Evolutionary conservation across 1,139 yeast species (phyloP).

Genomic region (Sugiyamaella grinbergsii): DNA sequence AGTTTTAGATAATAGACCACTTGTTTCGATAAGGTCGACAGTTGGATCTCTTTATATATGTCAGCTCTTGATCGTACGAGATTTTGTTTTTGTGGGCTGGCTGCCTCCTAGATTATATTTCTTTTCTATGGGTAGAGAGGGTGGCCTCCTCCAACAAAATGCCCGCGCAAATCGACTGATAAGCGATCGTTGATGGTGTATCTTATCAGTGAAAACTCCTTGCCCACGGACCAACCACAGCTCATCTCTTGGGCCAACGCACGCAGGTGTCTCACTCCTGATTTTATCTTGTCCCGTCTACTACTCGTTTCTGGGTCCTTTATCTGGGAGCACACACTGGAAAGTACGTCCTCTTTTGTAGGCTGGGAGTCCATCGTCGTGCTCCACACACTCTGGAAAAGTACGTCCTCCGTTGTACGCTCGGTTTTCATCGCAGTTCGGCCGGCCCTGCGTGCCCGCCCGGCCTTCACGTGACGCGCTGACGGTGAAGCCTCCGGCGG

Average conservation of each 20-base stretch:
- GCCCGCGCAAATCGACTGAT: slow-evolving; percentile 13
- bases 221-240: slow-evolving; percentile 6
- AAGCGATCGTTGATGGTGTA: neutral
- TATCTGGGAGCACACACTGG: too few relatives aligned
- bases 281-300: neutral
- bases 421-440: too few relatives aligned
- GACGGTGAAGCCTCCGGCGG: neutral
- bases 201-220: slow-evolving; percentile 9
- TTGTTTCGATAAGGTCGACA: too few relatives aligned
- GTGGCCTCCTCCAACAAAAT: neutral
- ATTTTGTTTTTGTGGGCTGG: neutral
- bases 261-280: neutral
- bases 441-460: too few relatives aligned
- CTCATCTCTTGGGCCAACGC: neutral
- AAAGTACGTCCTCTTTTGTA: too few relatives aligned
- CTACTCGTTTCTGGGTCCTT: neutral
- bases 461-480: too few relatives aligned
- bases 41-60: slow-evolving; percentile 3
- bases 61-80: too few relatives aligned
- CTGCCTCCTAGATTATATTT: too few relatives aligned
- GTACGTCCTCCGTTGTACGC: too few relatives aligned
- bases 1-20: neutral
- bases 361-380: too few relatives aligned
- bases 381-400: too few relatives aligned
- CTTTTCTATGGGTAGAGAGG: too few relatives aligned